Conservation (phyloP, 371 early-diverging fungal species). For the Lichtheimia ramosa region DNA sequence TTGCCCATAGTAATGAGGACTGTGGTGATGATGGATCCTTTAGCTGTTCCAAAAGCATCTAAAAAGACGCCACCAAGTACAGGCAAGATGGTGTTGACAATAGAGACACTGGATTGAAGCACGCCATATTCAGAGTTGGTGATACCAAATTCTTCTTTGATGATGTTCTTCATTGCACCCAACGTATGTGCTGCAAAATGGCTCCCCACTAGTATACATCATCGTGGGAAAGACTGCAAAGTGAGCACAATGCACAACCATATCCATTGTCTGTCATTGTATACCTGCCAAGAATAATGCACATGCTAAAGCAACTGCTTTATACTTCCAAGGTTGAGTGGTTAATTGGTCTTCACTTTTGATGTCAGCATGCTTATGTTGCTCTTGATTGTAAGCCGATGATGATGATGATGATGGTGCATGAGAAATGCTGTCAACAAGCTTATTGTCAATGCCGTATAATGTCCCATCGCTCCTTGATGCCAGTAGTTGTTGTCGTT, state of each 20-base stretch:
- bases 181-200: constrained; percentile 70
- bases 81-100: constrained; percentile 69
- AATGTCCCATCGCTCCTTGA: too few relatives aligned
- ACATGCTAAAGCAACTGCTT: constrained; percentile 55
- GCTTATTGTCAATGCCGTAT: too few relatives aligned
- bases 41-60: constrained; percentile 63
- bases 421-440: too few relatives aligned
- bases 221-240: not conserved
- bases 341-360: constrained; percentile 16
- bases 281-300: constrained; percentile 57
- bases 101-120: constrained; percentile 66
- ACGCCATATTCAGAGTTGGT: constrained; percentile 71
- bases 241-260: not conserved
- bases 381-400: too few relatives aligned
- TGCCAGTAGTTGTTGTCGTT: too few relatives aligned
- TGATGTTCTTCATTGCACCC: constrained; percentile 61
- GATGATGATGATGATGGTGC: too few relatives aligned
- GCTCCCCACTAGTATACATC: constrained; percentile 47
- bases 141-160: constrained; percentile 67
- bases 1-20: constrained; percentile 58
- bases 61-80: constrained; percentile 67
- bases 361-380: not conserved
- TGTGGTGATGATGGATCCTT: constrained; percentile 63
- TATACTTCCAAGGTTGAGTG: constrained; percentile 55
- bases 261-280: not conserved